Evolutionary conservation across 2,329 filamentous ascomycete species (phyloP), one percentile per base, ranked within the genome.

Genomic region (Coniochaeta sp.): DNA sequence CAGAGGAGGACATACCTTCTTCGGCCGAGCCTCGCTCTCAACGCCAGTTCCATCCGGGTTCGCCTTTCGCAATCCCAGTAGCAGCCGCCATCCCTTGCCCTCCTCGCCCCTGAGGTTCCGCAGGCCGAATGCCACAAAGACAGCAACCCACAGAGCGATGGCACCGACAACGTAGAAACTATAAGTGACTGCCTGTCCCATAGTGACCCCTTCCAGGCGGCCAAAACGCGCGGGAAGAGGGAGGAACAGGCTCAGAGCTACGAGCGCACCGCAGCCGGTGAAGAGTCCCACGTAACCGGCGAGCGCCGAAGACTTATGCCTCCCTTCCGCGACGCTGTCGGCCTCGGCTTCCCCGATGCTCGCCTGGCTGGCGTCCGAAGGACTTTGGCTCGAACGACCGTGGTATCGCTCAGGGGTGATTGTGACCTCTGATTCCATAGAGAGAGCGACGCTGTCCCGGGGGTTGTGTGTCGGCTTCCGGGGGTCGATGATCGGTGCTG

Each of bases 251-350:
- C 80, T 74, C 33, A 99, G 78, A 12, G 95, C 92, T 5, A 99
- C 81, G 6, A 99, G 81, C 16, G 95, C 95, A 62, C 95, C 95
- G 67, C 90, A 91, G 26, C 95, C 95, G 8, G 95, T 96, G 71
- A 96, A 96, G 61, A 96, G 79, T 5, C 95, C 95, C 6, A 99
- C 95, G 58, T 93, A 86, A 0, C 95, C 95, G 17, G 95, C 93
- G 28, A 99, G 81, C 19, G 79, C 78, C 1, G 81, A 80, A 1
- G 83, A 80, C 63, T 81, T 81, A n/a, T 74, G 74, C 17, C 67
- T 65, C 31, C 60, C 67, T n/a, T 61, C 54, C 33, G 16, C 65
- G 54, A 56, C 31, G 28, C 19, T 19, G 9, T 70, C 66, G 64
- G 68, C 43, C 63, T 64, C 50, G 56, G 58, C 58, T 54, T 64